A percentile compares a stretch with the other conserved stretches of the same genome.
phyloP scores from a whole-genome alignment of 495 filamentous ascomycete genomes.

The Xylaria longipes region DNA sequence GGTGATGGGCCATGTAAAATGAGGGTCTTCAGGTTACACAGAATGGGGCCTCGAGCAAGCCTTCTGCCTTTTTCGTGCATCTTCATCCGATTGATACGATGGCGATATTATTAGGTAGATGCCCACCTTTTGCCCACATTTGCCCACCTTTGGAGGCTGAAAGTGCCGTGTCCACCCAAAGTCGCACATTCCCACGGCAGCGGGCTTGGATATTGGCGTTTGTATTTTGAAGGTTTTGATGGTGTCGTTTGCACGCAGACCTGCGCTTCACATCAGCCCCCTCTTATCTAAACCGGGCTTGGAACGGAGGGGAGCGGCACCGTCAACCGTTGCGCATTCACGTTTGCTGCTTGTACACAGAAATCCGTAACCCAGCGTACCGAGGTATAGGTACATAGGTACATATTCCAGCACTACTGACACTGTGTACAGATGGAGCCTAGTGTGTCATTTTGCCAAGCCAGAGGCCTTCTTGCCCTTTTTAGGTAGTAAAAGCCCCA shows the following conservation, averaged over 20 bases:
- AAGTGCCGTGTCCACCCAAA: constrained; percentile 38
- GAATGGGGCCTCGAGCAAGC: constrained; percentile 35
- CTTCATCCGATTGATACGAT: constrained; percentile 35
- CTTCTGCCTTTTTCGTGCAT: constrained; percentile 36
- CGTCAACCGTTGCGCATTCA: neutral
- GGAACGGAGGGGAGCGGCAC: constrained; percentile 3
- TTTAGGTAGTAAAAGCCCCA: constrained; percentile 16
- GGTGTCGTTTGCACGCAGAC: neutral
- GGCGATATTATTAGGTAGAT: constrained; percentile 31
- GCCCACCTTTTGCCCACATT: constrained; percentile 28
- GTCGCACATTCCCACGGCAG: constrained; percentile 41
- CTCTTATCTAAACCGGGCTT: neutral
- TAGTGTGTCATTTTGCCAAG: neutral
- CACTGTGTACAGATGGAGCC: constrained; percentile 4
- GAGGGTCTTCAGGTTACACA: constrained; percentile 43
- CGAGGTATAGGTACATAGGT: too few species aligned
- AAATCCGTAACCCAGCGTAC: neutral
- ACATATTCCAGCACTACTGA: neutral
- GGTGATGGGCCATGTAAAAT: constrained; percentile 39
- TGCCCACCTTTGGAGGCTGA: constrained; percentile 44
- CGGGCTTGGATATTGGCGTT: constrained; percentile 23
- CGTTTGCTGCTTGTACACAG: neutral
- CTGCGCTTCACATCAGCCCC: neutral
- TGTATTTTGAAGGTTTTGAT: neutral
- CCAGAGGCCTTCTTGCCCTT: neutral